Conservation (phyloP, 495 filamentous ascomycete species). For the Xanthoparmelia taractica region DNA sequence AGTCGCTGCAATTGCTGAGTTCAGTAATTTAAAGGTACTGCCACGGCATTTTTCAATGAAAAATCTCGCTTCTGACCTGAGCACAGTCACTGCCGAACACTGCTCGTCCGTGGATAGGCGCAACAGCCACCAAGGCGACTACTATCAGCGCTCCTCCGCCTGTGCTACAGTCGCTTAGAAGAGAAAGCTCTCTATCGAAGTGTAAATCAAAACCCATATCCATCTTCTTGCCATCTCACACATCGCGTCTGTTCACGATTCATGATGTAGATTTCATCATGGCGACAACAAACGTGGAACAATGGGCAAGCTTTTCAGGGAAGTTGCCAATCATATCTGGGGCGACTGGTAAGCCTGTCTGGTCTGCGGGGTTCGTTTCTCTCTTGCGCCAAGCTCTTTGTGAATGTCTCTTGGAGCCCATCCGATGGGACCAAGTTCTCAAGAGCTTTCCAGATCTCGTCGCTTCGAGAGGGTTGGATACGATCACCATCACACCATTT, state of each 20-base stretch:
- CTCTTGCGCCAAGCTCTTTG: not conserved
- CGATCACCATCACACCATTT: not conserved
- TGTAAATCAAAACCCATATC: not conserved
- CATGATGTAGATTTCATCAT: not conserved
- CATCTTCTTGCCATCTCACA: not conserved
- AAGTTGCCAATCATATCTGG: not conserved
- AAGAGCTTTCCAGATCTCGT: not conserved
- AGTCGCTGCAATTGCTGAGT: slow-evolving; percentile 5
- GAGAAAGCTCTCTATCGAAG: not conserved
- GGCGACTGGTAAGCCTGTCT: not conserved
- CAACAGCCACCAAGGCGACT: not conserved
- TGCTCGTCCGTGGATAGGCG: not conserved
- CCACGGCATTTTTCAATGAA: not conserved
- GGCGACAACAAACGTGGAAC: not conserved
- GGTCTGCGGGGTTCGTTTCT: not conserved
- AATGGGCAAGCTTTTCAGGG: not conserved
- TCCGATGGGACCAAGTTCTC: not conserved
- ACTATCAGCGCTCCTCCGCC: not conserved
- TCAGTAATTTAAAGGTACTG: not conserved
- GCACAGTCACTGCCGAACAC: not conserved
- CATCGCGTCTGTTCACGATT: not conserved
- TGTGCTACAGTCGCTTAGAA: not conserved
- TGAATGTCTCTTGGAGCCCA: not conserved
- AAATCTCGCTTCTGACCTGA: not conserved
- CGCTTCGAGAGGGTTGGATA: not conserved